Conservation (phyloP, 2,329 filamentous ascomycete genomes). For the Coniochaeta pulveracea region DNA sequence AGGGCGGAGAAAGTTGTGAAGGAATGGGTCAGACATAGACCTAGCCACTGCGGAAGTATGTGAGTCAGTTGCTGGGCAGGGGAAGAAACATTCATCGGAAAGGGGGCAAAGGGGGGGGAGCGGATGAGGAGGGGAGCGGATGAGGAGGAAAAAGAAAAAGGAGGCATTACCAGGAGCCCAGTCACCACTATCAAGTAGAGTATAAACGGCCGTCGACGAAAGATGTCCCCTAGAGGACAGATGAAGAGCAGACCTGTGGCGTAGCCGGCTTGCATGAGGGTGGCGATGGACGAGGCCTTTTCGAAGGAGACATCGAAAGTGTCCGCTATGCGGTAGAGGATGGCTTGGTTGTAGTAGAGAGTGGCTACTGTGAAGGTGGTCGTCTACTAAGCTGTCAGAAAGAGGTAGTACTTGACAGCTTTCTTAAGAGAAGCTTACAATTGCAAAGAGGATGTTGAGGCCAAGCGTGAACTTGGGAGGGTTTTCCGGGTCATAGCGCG, state of each 20-base stretch:
- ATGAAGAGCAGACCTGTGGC: conserved; percentile 62
- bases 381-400: conserved; percentile 21
- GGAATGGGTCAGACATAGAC: conserved; percentile 55
- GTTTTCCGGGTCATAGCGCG: conserved; percentile 54
- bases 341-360: conserved; percentile 72
- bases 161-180: too few species aligned
- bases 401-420: not conserved
- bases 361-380: conserved; percentile 65
- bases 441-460: conserved; percentile 60
- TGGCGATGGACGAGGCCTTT: conserved; percentile 55
- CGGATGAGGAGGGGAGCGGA: too few species aligned
- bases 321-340: conserved; percentile 61
- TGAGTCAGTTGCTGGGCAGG: not conserved
- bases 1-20: conserved; percentile 56
- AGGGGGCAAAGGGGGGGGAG: conserved; percentile 59
- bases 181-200: conserved; percentile 52
- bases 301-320: conserved; percentile 64
- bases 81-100: conserved; percentile 37
- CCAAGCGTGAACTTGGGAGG: conserved; percentile 58
- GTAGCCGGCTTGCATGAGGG: conserved; percentile 70
- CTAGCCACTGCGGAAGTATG: conserved; percentile 43
- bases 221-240: conserved; percentile 62
- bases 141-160: too few species aligned
- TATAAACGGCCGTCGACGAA: conserved; percentile 59
- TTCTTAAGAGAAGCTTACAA: conserved; percentile 26